These are phyloP conservation scores for Wickerhamiella australiensis DNA, from an alignment of 805 yeast genomes.

Conservation along the genomic window DNA sequence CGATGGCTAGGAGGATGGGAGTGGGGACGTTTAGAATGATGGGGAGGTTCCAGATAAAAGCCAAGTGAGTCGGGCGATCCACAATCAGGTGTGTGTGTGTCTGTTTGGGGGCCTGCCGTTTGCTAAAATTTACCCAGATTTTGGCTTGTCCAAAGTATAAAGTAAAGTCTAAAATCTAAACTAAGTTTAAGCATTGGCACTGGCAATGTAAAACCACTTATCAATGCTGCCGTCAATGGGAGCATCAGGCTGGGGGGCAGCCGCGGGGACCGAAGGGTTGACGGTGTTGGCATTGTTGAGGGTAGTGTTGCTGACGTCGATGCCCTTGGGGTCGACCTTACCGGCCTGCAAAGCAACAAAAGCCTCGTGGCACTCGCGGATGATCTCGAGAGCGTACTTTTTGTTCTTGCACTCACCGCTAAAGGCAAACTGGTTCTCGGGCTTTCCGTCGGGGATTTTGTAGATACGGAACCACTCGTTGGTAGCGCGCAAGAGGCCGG, in stretches of 20 bases:
- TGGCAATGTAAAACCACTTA: constrained; percentile 94
- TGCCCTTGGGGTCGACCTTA: constrained; percentile 49
- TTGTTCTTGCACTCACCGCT: constrained; percentile 83
- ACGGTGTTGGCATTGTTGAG: constrained; percentile 33
- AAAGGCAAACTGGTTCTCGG: constrained; percentile 93
- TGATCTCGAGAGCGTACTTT: constrained; percentile 72
- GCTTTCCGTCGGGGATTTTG: constrained; percentile 97
- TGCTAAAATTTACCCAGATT: no score
- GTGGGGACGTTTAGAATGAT: no score
- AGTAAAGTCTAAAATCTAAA: background rate
- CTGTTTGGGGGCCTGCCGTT: no score
- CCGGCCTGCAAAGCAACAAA: constrained; percentile 71
- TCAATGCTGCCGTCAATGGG: constrained; percentile 94
- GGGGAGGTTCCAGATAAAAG: background rate
- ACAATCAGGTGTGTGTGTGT: no score
- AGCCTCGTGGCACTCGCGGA: constrained; percentile 70
- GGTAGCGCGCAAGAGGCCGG: constrained; percentile 86
- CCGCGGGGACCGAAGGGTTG: constrained; percentile 46
- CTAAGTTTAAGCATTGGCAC: constrained; percentile 25
- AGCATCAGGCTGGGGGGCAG: constrained; percentile 64
- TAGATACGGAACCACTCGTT: constrained; percentile 97
- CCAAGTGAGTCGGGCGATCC: background rate
- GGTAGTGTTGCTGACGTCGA: constrained; percentile 66
- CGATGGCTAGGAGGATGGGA: no score
- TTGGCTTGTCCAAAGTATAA: no score